Evolutionary conservation across 2,329 filamentous ascomycete species (phyloP), one percentile per base, ranked within the genome.

Genomic region (Trichoderma koningiopsis): DNA sequence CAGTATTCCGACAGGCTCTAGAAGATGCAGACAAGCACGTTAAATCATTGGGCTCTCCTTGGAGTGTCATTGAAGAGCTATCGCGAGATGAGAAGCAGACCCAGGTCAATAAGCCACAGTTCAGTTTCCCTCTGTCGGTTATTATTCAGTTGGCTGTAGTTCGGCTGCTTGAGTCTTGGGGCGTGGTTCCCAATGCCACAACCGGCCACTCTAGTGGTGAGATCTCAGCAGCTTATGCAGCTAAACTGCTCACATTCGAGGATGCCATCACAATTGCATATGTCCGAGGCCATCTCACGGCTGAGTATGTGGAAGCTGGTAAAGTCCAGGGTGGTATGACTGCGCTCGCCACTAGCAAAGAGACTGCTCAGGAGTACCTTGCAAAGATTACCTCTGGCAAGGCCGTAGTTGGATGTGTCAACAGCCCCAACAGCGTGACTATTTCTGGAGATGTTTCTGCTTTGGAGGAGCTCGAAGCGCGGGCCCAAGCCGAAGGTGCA

Each of bases 401-500:
- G 3, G 33, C 76, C 3, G 63, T 58, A 19, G 71, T 79, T 1
- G 77, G 77, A 0, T 76, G 75, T 1, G 71, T 70, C 19, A 77
- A 77, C 62, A 71, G 72, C 1, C 69, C 72, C 0, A 10, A 70
- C 0, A 75, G 73, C 22, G 60, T 74, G 2, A 77, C 78, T 0
- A 40, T 79, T 1, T 78, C 77, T 0, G 79, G 79, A 2, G 78
- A 80, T 27, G 58, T 37, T 0, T 72, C 74, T 1, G 75, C 74
- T 0, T 72, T 80, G 11, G 57, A 72, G 0, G 66, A 76, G 11
- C 70, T 74, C 0, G 72, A 74, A 56, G 65, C 61, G 1, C 19
- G 75, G 0, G 49, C 77, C 0, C 69, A 75, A 5, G 72, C 66
- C 5, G 64, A 68, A 3, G 56, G 74, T 1, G 79, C 73, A 60